Evolutionary conservation across 1,139 yeast species (phyloP), one percentile per base, ranked within the genome.

Genomic region (Arxiozyma telluris): DNA sequence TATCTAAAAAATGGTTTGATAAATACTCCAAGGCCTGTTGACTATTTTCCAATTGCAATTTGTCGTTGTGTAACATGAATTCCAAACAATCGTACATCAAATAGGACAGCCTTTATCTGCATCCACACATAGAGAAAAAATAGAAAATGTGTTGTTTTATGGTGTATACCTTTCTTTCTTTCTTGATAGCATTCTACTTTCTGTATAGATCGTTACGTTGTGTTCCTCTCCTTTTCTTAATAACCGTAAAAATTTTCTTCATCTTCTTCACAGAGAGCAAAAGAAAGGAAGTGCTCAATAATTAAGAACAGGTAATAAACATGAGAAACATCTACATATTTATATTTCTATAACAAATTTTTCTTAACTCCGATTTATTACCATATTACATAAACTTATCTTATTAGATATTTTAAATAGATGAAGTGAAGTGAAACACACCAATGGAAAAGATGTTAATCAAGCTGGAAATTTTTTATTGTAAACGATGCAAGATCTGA

Each of bases 241-340:
- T 1, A 3, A 34, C n/a, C 2, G 7, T 8, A 12, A 34, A 34
- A 12, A 15, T 2, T 34, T 34, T 15, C 6, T 23, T 23, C 6
- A 27, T 27, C 39, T 30, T 25, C 44, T 53, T 53, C 69, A 66
- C 9, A 54, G 50, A 20, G 65, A 54, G 53, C 69, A 67, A 12
- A 42, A 20, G 49, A 55, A 64, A 12, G 54, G 45, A 22, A 34
- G n/a, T 12, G 12, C 39, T 34, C n/a, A 15, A 34, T 34, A 34
- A 1, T 27, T 27, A 27, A 27, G 2, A 8, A 27, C 11, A 8
- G 11, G 7, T 27, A 27, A 8, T 9, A 27, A 27, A 27, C 30
- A 8, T 27, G 30, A 8, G 11, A 9, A 27, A 8, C 11, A 27
- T 5, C 7, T 27, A 27, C 11, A 2, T 27, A 27, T 8, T 2